phyloP scores from a whole-genome alignment of 2,329 filamentous ascomycete species.

The Passalora sequoiae region DNA sequence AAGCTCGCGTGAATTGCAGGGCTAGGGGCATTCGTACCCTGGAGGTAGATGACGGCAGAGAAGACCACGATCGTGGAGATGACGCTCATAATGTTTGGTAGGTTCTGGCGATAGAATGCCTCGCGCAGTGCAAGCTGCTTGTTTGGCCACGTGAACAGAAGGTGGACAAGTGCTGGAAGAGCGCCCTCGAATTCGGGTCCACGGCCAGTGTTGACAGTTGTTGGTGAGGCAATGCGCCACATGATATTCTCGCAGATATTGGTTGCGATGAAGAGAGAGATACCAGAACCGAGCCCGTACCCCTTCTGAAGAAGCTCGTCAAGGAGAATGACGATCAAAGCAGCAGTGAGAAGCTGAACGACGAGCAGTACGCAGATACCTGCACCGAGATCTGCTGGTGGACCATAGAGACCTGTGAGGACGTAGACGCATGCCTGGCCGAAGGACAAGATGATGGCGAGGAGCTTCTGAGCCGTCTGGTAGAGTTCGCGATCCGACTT shows the following conservation, averaged over 20 bases:
- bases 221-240: slow-evolving; percentile 99
- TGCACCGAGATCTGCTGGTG: slow-evolving; percentile 91
- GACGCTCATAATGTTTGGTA: slow-evolving; percentile 97
- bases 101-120: slow-evolving; percentile 98
- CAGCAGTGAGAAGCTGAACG: slow-evolving; percentile 94
- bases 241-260: slow-evolving; percentile 99
- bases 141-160: slow-evolving; percentile 97
- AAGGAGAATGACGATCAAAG: slow-evolving; percentile 97
- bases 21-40: slow-evolving; percentile 23
- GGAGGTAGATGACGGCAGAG: slow-evolving; percentile 89
- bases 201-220: slow-evolving; percentile 98
- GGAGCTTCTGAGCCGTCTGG: slow-evolving; percentile 96
- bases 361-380: slow-evolving; percentile 98
- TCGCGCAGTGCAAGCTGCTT: slow-evolving; percentile 98
- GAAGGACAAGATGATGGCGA: slow-evolving; percentile 95
- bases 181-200: slow-evolving; percentile 98
- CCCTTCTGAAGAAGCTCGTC: slow-evolving; percentile 99
- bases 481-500: slow-evolving; percentile 99
- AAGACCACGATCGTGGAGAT: slow-evolving; percentile 90
- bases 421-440: slow-evolving; percentile 98
- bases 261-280: slow-evolving; percentile 98
- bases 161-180: slow-evolving; percentile 95
- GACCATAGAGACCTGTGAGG: slow-evolving; percentile 94
- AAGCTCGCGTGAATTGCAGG: background rate
- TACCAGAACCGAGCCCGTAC: slow-evolving; percentile 95